Evolutionary conservation across 1,284 basidiomycete species (phyloP), one percentile per base, ranked within the genome.

Genomic region (Ustilago xerochloae): DNA sequence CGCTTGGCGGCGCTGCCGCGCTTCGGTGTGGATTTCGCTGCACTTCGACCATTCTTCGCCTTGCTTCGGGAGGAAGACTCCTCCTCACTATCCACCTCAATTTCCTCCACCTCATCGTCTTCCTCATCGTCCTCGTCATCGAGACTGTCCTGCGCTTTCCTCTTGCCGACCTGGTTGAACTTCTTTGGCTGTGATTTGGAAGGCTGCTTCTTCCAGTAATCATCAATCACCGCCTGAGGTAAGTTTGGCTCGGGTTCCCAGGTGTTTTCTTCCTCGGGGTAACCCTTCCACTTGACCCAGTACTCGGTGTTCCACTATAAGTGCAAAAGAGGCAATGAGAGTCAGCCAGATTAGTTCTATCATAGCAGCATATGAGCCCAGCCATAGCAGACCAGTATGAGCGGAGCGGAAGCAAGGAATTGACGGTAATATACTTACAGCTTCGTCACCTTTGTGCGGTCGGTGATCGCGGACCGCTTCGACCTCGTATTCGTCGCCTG

Each of bases 281-380:
- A 77, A 9, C 64, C 67, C 38, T 77, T 77, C 75, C 75, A 77
- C 47, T 77, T 77, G 71, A 77, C 65, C 4, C 57, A 24, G 33
- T 77, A 77, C 32, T 71, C 60, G 36, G 63, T 54, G 9, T 50
- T 48, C 54, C 65, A 60, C 61, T 75, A 38, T 8, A 9, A 30
- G 22, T 9, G 30, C 28, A n/a, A 20, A n/a, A 9, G 47, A 35
- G 8, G n/a, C 6, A 18, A 15, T 22, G 9, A 18, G 9, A 3
- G 38, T 29, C 13, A 36, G 18, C 16, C 13, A 45, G n/a, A n/a
- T n/a, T n/a, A n/a, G n/a, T n/a, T n/a, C n/a, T n/a, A n/a, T n/a
- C n/a, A n/a, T n/a, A n/a, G n/a, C n/a, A n/a, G n/a, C n/a, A n/a
- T n/a, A 38, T 24, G 38, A 32, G 39, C 24, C 7, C 7, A 15